Evolutionary conservation across 495 filamentous ascomycete species (phyloP).

Genomic region (Achaetomiella virescens): DNA sequence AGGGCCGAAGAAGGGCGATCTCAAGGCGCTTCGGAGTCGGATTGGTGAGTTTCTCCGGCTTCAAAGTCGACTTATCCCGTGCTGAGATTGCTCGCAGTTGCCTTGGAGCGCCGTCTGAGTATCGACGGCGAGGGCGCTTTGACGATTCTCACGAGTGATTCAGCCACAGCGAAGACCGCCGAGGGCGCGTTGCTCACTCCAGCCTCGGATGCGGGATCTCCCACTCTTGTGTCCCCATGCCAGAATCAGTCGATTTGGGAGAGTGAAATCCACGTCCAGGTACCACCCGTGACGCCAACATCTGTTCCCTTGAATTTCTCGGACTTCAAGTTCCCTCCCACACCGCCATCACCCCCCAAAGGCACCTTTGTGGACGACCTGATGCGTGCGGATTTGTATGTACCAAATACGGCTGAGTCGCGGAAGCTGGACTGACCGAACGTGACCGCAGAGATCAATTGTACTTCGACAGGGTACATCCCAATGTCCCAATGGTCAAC

Average conservation of each 20-base stretch:
- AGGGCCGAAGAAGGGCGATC: constrained; percentile 50
- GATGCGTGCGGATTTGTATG: constrained; percentile 42
- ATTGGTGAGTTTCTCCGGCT: constrained; percentile 33
- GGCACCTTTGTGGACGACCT: constrained; percentile 29
- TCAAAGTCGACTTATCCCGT: not conserved
- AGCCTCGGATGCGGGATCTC: constrained; percentile 6
- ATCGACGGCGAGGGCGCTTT: constrained; percentile 21
- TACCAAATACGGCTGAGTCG: too few species aligned
- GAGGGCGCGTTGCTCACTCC: constrained; percentile 12
- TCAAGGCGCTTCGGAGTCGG: constrained; percentile 43
- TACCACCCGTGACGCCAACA: constrained; percentile 20
- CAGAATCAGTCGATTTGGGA: constrained; percentile 19
- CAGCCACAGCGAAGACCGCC: not conserved
- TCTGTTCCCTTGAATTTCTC: constrained; percentile 14
- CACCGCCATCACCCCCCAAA: constrained; percentile 22
- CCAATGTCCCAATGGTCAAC: constrained; percentile 49
- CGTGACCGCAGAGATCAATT: constrained; percentile 40
- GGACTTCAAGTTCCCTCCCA: constrained; percentile 30
- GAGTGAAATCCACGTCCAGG: constrained; percentile 16
- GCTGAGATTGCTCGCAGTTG: constrained; percentile 17
- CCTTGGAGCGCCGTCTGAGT: constrained; percentile 35
- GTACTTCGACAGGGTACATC: constrained; percentile 55
- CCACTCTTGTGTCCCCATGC: constrained; percentile 16
- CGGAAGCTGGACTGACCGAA: not conserved
- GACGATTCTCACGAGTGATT: constrained; percentile 9